phyloP scores from a whole-genome alignment of 106 monocot genomes.

The Iris macrosiphon region DNA sequence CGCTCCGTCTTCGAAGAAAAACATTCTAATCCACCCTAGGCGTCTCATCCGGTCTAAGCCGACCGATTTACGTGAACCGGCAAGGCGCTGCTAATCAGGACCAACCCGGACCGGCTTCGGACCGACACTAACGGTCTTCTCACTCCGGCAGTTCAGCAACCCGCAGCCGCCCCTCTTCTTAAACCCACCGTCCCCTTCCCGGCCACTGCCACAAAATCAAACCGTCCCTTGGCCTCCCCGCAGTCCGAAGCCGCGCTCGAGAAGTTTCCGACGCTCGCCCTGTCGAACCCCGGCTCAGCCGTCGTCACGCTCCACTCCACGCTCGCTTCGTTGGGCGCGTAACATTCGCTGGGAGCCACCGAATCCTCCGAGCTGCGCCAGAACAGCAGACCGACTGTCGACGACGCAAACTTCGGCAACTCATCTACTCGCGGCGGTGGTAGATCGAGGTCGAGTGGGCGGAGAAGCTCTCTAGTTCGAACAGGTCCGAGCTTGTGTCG shows the following conservation, averaged over 20 bases:
- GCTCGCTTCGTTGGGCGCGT: conserved; percentile 78
- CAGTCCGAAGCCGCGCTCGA: conserved; percentile 44
- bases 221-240: conserved; percentile 16
- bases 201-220: not conserved
- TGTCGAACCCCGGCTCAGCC: conserved; percentile 55
- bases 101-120: conserved; percentile 30
- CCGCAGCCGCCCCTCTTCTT: conserved; percentile 13
- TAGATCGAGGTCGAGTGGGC: conserved; percentile 8
- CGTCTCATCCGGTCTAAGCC: too few species aligned
- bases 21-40: too few species aligned
- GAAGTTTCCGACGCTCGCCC: conserved; percentile 43
- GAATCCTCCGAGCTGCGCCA: too few species aligned
- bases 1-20: too few species aligned
- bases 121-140: conserved; percentile 50
- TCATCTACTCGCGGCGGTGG: conserved; percentile 42
- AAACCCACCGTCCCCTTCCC: not conserved
- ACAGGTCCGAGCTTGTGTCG: conserved; percentile 78
- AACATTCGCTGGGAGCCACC: conserved; percentile 44
- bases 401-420: conserved; percentile 1
- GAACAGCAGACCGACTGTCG: too few species aligned
- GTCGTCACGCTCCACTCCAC: conserved; percentile 72
- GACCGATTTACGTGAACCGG: too few species aligned
- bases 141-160: conserved; percentile 41
- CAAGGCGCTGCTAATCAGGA: conserved; percentile 9
- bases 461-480: conserved; percentile 69